Evolutionary conservation across 495 filamentous ascomycete genomes (phyloP), one percentile per base, ranked within the genome.

Genomic region (Saxispiralis lemnorum): DNA sequence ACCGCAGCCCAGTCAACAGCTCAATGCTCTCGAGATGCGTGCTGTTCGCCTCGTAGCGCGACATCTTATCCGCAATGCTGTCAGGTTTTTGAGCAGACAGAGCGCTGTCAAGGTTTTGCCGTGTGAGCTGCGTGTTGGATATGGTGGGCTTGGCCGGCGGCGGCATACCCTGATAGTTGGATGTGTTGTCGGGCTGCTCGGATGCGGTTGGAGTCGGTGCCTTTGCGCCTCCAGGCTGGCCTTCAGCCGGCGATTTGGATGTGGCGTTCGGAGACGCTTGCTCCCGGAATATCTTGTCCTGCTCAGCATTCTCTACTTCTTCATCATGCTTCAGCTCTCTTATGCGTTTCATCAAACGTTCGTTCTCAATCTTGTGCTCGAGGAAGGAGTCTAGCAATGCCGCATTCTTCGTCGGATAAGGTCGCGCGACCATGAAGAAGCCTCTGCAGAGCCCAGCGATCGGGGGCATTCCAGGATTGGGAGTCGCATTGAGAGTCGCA

Each of bases 351-450:
- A 69, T 73, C 32, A 97, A 60, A 14, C 89, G 75, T 60, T 93
- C 86, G 53, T 97, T 95, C 59, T 96, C 89, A 38, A 96, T 86
- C 60, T 95, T 95, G 62, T 95, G 88, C 59, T 97, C 89, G 12
- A 97, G 66, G 48, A 94, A 95, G 0, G 88, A 92, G 59, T 97
- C 86, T 39, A 97, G 62, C 7, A 94, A 66, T 9, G 71, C 75
- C 0, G 83, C 76, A 55, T 85, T 89, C 57, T 79, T 84, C 38
- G 80, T 89, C 6, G 85, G 86, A 59, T 95, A 93, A 9, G 85
- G 89, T 16, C 89, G 71, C 18, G 84, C 76, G 75, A 93, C 83
- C 66, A 97, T 81, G 60, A 96, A 94, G 55, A 94, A 80, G 14
- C 88, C 87, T 47, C 79, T 73, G 61, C 88, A 94, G 50, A 77